Conservation (phyloP, 2,329 filamentous ascomycete genomes). For the Pseudocercospora fijiensis region DNA sequence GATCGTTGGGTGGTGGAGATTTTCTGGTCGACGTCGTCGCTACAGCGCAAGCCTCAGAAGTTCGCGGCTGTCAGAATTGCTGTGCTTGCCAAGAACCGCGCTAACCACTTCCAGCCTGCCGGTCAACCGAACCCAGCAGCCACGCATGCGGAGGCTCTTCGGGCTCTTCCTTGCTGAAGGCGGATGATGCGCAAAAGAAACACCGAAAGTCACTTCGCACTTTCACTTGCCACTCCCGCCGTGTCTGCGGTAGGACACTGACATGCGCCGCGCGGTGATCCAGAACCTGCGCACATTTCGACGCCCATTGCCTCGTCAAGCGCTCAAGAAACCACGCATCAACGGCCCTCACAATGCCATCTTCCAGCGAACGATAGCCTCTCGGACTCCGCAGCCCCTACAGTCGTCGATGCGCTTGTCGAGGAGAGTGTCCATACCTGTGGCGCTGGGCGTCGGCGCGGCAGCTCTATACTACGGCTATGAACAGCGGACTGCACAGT, state of each 20-base stretch:
- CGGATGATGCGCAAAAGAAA: conserved; percentile 5
- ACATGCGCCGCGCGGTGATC: conserved; percentile 73
- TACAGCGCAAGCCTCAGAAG: not conserved
- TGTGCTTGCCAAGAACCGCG: not conserved
- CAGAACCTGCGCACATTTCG: conserved; percentile 68
- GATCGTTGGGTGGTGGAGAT: conserved; percentile 16
- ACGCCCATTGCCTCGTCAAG: conserved; percentile 62
- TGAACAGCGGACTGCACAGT: conserved; percentile 36
- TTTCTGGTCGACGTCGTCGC: conserved; percentile 19
- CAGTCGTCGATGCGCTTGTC: conserved; percentile 70
- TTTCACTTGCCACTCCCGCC: conserved; percentile 3
- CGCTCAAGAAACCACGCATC: conserved; percentile 51
- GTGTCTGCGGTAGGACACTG: conserved; percentile 24
- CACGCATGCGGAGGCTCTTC: not conserved
- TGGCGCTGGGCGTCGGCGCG: conserved; percentile 67
- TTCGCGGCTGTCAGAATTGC: not conserved
- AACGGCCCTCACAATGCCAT: conserved; percentile 43
- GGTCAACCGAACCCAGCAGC: not conserved
- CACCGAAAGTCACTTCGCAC: not conserved
- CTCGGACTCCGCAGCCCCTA: conserved; percentile 47
- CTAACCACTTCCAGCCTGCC: not conserved
- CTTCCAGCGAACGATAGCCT: conserved; percentile 47
- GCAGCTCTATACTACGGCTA: conserved; percentile 75
- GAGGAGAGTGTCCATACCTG: conserved; percentile 64
- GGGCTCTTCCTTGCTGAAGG: not conserved